Percentiles rank a stretch among this genome's conserved stretches.
Conservation (phyloP, 78 protist species). For the Carpediemonas membranifera region DNA sequence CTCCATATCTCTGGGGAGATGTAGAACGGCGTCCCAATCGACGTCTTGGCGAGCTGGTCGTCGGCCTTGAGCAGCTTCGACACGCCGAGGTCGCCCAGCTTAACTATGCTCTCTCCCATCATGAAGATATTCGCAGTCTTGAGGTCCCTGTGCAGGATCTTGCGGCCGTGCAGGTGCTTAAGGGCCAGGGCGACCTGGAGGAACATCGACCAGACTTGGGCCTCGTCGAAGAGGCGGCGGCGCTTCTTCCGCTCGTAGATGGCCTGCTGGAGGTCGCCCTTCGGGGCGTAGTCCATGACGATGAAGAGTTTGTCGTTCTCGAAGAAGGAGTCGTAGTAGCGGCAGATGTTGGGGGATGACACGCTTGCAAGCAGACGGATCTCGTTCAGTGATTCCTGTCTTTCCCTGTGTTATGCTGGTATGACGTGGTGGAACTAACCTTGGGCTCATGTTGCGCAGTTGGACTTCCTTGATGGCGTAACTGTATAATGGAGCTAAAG, state of each 20-base stretch:
- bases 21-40: slow-evolving; percentile 58
- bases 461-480: slow-evolving; percentile 54
- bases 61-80: slow-evolving; percentile 12
- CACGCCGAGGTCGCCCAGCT: slow-evolving; percentile 57
- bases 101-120: slow-evolving; percentile 22
- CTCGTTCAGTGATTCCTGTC: slow-evolving; percentile 21
- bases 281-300: slow-evolving; percentile 50
- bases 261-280: slow-evolving; percentile 40
- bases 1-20: slow-evolving; percentile 58
- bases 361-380: slow-evolving; percentile 14
- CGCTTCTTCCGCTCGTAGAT: slow-evolving; percentile 32
- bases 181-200: slow-evolving; percentile 54
- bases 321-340: slow-evolving; percentile 38
- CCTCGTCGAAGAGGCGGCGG: slow-evolving; percentile 39
- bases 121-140: slow-evolving; percentile 67
- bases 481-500: not conserved
- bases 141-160: slow-evolving; percentile 61
- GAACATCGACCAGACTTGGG: slow-evolving; percentile 37
- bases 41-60: slow-evolving; percentile 10
- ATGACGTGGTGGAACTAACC: not conserved
- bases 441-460: slow-evolving; percentile 29
- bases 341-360: slow-evolving; percentile 11
- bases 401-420: not conserved
- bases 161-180: slow-evolving; percentile 40
- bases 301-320: slow-evolving; percentile 34